Conservation (phyloP, 2,329 filamentous ascomycete species). For the Emericellopsis atlantica region DNA sequence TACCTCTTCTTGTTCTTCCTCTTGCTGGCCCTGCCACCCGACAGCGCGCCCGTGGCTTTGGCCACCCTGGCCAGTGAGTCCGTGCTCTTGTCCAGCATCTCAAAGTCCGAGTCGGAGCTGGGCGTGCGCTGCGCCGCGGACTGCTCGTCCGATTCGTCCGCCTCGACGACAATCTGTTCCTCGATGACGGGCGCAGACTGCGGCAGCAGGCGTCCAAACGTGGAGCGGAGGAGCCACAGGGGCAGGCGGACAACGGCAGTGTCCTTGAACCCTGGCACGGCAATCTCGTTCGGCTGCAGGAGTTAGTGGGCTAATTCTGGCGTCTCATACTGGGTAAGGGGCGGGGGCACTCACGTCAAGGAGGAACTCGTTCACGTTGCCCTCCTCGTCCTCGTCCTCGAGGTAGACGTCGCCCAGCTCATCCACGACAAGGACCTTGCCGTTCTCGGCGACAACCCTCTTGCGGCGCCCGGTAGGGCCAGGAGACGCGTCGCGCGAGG, state of each 20-base stretch:
- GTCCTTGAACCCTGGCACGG: constrained; percentile 62
- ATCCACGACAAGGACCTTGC: constrained; percentile 89
- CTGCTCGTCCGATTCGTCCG: constrained; percentile 34
- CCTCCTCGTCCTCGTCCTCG: constrained; percentile 85
- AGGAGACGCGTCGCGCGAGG: constrained; percentile 32
- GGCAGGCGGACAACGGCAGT: constrained; percentile 76
- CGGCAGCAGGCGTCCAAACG: constrained; percentile 35
- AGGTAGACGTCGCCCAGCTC: constrained; percentile 85
- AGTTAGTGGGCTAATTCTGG: not conserved
- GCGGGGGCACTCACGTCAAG: constrained; percentile 58
- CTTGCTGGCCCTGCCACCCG: constrained; percentile 34
- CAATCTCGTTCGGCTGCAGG: constrained; percentile 64
- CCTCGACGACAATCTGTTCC: constrained; percentile 22
- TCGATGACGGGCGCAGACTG: constrained; percentile 21
- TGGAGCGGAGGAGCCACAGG: constrained; percentile 52
- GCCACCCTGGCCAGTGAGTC: constrained; percentile 37
- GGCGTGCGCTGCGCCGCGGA: constrained; percentile 42
- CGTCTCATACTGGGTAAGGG: not conserved
- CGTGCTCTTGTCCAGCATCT: constrained; percentile 48
- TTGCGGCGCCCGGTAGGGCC: constrained; percentile 69
- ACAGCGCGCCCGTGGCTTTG: constrained; percentile 35
- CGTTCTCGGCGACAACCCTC: constrained; percentile 84
- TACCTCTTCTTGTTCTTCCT: constrained; percentile 42
- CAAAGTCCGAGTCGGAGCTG: constrained; percentile 47
- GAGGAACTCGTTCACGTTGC: constrained; percentile 68